Base-by-base conservation (phyloP, 768 basidiomycete genomes). In the Rubroboletus pulcherrimus region DNA sequence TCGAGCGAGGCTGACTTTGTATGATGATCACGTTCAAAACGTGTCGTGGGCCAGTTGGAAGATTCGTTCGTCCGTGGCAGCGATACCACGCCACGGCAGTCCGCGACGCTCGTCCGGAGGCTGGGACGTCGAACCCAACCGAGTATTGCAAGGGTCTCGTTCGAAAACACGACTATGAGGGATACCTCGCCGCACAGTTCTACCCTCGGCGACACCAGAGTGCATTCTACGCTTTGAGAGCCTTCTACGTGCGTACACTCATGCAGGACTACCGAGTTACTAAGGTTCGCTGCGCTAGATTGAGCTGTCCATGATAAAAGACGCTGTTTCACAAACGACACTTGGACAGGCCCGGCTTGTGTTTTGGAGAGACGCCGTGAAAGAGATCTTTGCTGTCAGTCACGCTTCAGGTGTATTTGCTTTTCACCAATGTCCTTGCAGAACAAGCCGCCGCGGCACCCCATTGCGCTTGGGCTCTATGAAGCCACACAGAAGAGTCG, bases 301-400 rank as follows among this genome's bases (percentile, higher is more conserved):
- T 51, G 91, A 93, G 67, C 71, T 93, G 51, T 86, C 91, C 10
- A 87, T 76, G 66, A 73, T 91, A 17, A 88, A 86, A 69, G 92
- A 94, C 57, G 75, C 78, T 38, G 87, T 90, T 14, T 89, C 89
- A 17, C 87, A 86, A 55, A 67, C 81, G 35, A 76, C 80, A 38
- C 83, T 93, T 53, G 91, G 90, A n/a, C 82, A 84, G 67, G 89
- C 92, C 80, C 79, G 89, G 60, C 81, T 91, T 76, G 86, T 92
- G 67, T 93, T 93, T 68, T 94, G 91, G 91, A 81, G 83, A 62
- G 90, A 94, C 65, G 84, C 88, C 12, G 65, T 93, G 29, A 88
- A 85, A 63, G 79, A 73, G 45, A 81, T 91, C 21, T 74, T 74
- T 63, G 80, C 86, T 66, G 91, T 88, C 47, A 55, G 70, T 66